A percentile compares a stretch with the other conserved stretches of the same genome.
These are phyloP conservation scores for Aechmea fasciata DNA, from an alignment of 176 grass and related monocot genomes.

Conservation along the genomic window DNA sequence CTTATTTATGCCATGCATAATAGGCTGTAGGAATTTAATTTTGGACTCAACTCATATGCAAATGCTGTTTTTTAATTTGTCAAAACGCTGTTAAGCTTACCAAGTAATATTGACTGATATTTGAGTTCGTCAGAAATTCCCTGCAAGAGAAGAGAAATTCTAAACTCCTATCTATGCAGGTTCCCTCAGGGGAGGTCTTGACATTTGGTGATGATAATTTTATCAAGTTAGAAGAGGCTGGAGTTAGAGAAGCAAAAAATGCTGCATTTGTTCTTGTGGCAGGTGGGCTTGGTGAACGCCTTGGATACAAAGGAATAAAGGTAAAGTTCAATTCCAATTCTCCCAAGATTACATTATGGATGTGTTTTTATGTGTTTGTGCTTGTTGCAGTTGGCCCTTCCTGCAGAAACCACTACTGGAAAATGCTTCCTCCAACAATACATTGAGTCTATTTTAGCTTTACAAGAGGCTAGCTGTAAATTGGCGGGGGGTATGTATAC, in stretches of 20 bases:
- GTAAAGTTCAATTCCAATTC: slow-evolving; percentile 14
- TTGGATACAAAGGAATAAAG: slow-evolving; percentile 99
- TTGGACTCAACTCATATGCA: no score
- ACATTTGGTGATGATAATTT: slow-evolving; percentile 75
- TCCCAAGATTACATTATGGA: neutral
- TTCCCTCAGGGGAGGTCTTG: slow-evolving; percentile 78
- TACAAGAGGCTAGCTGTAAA: slow-evolving; percentile 78
- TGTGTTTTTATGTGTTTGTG: neutral
- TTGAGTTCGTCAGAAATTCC: no score
- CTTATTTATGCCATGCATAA: no score
- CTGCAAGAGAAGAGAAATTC: neutral
- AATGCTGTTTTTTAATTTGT: no score
- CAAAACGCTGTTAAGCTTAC: no score
- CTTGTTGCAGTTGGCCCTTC: slow-evolving; percentile 70
- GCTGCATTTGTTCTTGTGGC: slow-evolving; percentile 98
- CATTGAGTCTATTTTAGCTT: slow-evolving; percentile 77
- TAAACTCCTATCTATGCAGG: slow-evolving; percentile 27
- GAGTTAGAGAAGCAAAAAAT: slow-evolving; percentile 62
- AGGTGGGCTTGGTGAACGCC: slow-evolving; percentile 88
- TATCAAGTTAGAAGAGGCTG: slow-evolving; percentile 62
- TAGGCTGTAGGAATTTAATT: no score
- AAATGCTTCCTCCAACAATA: slow-evolving; percentile 94
- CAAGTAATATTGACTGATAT: no score
- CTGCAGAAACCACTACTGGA: slow-evolving; percentile 69
- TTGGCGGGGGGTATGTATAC: slow-evolving; percentile 38